Evolutionary conservation across 106 monocot species (phyloP), one percentile per base, ranked within the genome.

Genomic region (Allium fistulosum): DNA sequence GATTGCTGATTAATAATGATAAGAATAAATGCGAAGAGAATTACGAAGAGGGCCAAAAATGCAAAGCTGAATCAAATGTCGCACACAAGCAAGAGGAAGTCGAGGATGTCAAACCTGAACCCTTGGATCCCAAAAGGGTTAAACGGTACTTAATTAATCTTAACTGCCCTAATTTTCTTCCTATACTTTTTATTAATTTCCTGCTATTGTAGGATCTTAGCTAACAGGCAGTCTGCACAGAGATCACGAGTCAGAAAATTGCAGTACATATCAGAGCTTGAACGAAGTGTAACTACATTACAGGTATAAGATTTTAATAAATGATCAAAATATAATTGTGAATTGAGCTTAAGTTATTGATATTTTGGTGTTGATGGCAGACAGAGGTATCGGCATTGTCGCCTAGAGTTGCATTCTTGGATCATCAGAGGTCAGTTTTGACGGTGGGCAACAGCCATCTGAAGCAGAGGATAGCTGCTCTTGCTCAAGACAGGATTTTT

Each of bases 401-500:
- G 14, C 96, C 96, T 4, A 67, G 92, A 26, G 96, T 97, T 2
- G 92, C 92, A 11, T 92, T 87, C 70, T 82, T 97, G 28, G 96
- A 97, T 73, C 96, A 92, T 77, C 96, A 92, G 70, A 81, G 96
- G n/a, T 89, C 92, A 26, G 76, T 84, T 11, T 81, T 97, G 47
- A 89, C 82, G 18, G 80, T 89, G 49, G 96, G 92, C 22, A 97
- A 97, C 73, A 85, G 89, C 76, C 88, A 92, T 65, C 88, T 97
- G 80, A 92, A 82, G 80, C 96, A 97, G 74, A 77, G 96, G 28
- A 97, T 97, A 22, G 96, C 96, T 14, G 96, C 92, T 11, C 86
- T 97, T 10, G 89, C 92, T 1, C 92, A 97, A 48, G 96, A 97
- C 74, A 97, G 88, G 81, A 81, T 97, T 60, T 97, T 97, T 73